Percentiles rank a stretch among this genome's conserved stretches.
These are phyloP conservation scores for Fistulifera pelliculosa DNA, from an alignment of 108 stramenopile genomes.

Conservation along the genomic window DNA sequence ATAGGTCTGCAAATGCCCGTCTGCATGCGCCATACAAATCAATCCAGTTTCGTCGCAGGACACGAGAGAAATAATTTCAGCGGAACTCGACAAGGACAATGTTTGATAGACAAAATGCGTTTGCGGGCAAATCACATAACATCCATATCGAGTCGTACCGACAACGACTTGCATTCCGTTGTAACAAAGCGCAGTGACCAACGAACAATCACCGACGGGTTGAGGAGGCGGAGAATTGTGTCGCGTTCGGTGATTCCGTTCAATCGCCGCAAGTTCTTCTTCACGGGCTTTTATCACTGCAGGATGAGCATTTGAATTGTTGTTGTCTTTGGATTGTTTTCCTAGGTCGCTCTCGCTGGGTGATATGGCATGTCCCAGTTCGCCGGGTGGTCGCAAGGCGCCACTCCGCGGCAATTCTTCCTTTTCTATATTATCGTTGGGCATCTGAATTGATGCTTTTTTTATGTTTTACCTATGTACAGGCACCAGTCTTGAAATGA, in stretches of 20 bases:
- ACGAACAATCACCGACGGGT: slow-evolving; percentile 12
- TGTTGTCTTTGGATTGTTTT: background rate
- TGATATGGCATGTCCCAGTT: background rate
- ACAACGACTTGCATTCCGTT: slow-evolving; percentile 62
- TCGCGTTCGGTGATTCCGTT: slow-evolving; percentile 53
- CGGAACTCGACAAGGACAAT: slow-evolving; percentile 20
- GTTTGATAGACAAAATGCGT: slow-evolving; percentile 57
- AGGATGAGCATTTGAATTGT: background rate
- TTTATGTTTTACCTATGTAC: too few relatives aligned
- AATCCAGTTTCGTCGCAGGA: slow-evolving; percentile 28
- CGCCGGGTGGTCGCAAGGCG: background rate
- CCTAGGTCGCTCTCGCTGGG: background rate
- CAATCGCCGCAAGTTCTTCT: slow-evolving; percentile 55
- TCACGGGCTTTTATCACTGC: background rate
- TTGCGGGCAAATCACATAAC: slow-evolving; percentile 41
- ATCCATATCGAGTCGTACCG: slow-evolving; percentile 16
- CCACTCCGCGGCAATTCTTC: background rate
- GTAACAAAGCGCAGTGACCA: slow-evolving; percentile 24
- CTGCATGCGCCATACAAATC: slow-evolving; percentile 17
- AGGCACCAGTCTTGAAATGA: too few relatives aligned
- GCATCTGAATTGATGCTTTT: too few relatives aligned
- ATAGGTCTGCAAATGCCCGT: slow-evolving; percentile 29
- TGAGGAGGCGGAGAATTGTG: background rate
- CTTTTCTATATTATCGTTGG: too few relatives aligned
- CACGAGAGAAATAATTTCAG: slow-evolving; percentile 14